These are phyloP conservation scores for Pythium chondricola DNA, from an alignment of 352 stramenopile genomes.

Conservation along the genomic window DNA sequence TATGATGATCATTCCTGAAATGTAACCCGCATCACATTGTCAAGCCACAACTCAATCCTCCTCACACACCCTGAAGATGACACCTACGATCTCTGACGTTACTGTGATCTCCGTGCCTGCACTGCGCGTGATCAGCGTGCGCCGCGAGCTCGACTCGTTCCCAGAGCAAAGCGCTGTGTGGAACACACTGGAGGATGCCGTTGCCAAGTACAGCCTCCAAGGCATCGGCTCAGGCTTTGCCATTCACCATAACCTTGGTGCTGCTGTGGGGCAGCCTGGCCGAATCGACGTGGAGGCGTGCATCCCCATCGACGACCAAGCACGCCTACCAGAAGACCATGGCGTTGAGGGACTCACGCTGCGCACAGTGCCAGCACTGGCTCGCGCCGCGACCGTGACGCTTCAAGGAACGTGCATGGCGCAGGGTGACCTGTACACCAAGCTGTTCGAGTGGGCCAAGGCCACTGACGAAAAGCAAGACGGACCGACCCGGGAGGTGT, in stretches of 20 bases:
- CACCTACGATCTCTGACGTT: background rate
- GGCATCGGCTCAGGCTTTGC: constrained; percentile 1
- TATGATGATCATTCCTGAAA: too few relatives aligned
- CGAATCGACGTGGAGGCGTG: constrained; percentile 35
- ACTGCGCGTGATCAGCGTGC: constrained; percentile 1
- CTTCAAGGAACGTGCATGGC: constrained; percentile 26
- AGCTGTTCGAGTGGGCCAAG: constrained; percentile 8
- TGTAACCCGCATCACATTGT: too few relatives aligned
- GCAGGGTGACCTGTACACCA: constrained; percentile 21
- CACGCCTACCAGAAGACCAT: background rate
- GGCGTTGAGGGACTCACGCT: constrained; percentile 13
- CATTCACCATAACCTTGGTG: constrained; percentile 5
- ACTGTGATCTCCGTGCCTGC: background rate
- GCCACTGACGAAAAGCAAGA: background rate
- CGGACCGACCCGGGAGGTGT: constrained; percentile 14
- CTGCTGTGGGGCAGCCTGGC: constrained; percentile 1
- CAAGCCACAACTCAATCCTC: too few relatives aligned
- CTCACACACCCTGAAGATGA: too few relatives aligned
- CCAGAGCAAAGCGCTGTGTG: constrained; percentile 3
- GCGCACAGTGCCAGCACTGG: constrained; percentile 16
- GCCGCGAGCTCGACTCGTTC: constrained; percentile 3
- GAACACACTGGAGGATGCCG: constrained; percentile 1
- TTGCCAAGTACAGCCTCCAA: background rate
- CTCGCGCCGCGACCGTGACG: constrained; percentile 27
- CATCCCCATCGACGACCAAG: constrained; percentile 24